Evolutionary conservation across 2,329 filamentous ascomycete genomes (phyloP), one percentile per base, ranked within the genome.

Genomic region (Emydomyces testavorans): DNA sequence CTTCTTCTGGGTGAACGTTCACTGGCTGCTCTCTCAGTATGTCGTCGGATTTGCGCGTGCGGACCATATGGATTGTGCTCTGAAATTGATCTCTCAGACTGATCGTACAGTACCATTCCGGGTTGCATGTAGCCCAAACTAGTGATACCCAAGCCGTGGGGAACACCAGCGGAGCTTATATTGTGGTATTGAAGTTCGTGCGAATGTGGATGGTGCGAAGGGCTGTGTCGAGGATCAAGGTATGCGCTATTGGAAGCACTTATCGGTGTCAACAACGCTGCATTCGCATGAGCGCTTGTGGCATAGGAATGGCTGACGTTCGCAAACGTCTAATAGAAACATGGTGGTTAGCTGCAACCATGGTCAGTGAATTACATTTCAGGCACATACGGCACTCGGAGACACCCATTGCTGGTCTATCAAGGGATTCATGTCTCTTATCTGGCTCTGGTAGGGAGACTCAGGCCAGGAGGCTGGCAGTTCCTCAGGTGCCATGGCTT

Each of bases 81-180:
- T 18, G 48, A 41, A 21, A 48, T 43, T 11, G 34, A 10, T 21
- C 40, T 29, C 28, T 52, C 50, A 35, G 40, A 46, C 36, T 49
- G 50, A 34, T 52, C 54, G 39, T 62, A 61, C 44, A 52, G 56
- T 11, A 60, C 41, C 18, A 50, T 52, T 6, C 59, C 56, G 8
- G 59, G 57, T 18, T 54, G 58, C 6, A 63, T 57, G 37, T 61
- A 64, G 11, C 60, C 53, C 39, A 52, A 55, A 32, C 57, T 63
- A 2, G 55, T 62, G 36, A 69, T 67, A 1, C 65, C 66, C 11
- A 69, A 56, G 7, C 65, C 65, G 36, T 67, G 62, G 1, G 58
- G 51, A 5, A 57, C 51, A 7, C 59, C 50, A 6, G 59, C 42
- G 15, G 65, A 57, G 21, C 50, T 53, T 26, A 67, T 55, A 42